A percentile compares a stretch with the other conserved stretches of the same genome.
Conservation (phyloP, 371 early-diverging fungal genomes). For the Mortierella sp. region DNA sequence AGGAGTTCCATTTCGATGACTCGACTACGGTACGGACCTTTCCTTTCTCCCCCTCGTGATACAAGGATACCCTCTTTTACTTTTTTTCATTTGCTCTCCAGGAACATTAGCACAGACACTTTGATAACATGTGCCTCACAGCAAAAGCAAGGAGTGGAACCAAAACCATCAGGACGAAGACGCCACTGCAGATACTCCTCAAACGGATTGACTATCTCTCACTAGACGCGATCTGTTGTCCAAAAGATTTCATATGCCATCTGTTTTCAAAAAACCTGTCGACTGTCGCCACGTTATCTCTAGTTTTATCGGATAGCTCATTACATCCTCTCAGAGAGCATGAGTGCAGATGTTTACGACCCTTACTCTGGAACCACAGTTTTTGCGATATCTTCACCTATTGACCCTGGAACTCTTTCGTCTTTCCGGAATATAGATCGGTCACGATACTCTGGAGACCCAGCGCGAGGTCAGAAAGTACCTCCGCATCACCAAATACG, state of each 20-base stretch:
- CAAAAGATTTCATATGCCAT: no score
- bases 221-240: background rate
- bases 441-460: constrained; percentile 65
- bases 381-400: background rate
- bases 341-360: no score
- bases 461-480: constrained; percentile 71
- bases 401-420: background rate
- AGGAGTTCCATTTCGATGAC: constrained; percentile 68
- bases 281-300: no score
- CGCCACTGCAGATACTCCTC: background rate
- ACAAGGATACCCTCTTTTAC: no score
- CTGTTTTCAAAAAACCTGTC: no score
- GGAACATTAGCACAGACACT: background rate
- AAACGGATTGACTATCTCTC: background rate
- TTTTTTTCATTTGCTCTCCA: background rate
- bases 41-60: no score
- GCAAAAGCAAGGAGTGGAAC: no score
- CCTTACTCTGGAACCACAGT: no score
- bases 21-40: constrained; percentile 56
- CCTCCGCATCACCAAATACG: constrained; percentile 71
- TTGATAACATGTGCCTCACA: no score
- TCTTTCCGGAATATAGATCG: constrained; percentile 36
- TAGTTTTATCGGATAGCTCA: no score
- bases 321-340: no score
- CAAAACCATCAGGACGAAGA: no score